Conservation (phyloP, 345 rosid genomes). For the Gossypium herbaceum region DNA sequence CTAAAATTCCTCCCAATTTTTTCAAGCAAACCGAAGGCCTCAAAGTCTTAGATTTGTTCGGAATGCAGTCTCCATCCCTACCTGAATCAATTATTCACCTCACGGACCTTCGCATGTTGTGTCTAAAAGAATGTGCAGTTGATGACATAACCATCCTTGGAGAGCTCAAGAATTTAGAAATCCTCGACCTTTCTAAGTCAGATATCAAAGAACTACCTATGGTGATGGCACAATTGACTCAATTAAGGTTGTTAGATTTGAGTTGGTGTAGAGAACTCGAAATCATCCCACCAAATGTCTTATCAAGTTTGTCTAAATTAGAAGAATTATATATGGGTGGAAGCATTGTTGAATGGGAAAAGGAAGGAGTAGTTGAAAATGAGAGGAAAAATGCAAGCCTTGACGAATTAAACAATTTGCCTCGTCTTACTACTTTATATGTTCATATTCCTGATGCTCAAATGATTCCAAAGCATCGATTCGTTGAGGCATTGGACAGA, state of each 20-base stretch:
- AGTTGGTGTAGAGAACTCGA: slow-evolving; percentile 5
- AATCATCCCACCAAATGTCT: slow-evolving; percentile 22
- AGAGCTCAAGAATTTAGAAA: background rate
- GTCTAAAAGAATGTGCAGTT: no score
- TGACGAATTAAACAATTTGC: background rate
- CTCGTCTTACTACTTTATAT: no score
- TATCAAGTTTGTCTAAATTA: background rate
- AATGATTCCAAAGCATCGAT: no score
- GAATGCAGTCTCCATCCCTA: no score
- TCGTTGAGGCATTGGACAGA: background rate
- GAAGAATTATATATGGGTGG: no score
- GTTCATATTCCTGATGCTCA: no score
- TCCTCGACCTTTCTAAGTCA: slow-evolving; percentile 17
- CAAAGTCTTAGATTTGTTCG: slow-evolving; percentile 13
- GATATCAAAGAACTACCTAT: slow-evolving; percentile 10
- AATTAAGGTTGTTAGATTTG: background rate
- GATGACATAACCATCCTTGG: no score
- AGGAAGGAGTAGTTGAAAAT: background rate
- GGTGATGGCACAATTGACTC: slow-evolving; percentile 11
- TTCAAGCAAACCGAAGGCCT: slow-evolving; percentile 17
- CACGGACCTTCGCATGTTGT: no score
- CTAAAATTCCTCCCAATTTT: background rate
- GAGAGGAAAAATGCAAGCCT: background rate
- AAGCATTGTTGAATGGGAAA: slow-evolving; percentile 18
- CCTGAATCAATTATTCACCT: background rate